phyloP scores from a whole-genome alignment of 2,329 filamentous ascomycete species.

The Ophiostoma tasmaniense region DNA sequence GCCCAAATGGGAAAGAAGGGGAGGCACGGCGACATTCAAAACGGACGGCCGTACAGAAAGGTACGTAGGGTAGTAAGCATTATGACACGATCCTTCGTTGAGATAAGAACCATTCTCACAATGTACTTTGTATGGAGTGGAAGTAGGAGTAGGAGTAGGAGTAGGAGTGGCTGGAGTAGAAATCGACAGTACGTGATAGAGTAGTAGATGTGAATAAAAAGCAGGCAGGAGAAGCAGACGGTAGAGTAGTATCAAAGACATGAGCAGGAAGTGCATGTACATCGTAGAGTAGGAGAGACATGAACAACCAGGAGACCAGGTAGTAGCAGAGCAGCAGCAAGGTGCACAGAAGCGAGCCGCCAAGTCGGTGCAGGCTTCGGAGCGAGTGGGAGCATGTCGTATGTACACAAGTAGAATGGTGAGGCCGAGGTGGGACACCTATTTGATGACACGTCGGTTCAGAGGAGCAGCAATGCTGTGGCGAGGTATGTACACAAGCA shows the following conservation, averaged over 20 bases:
- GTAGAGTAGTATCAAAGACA: no score
- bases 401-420: background rate
- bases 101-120: background rate
- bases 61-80: slow-evolving; percentile 1
- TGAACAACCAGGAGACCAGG: background rate
- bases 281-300: background rate
- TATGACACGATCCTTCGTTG: background rate
- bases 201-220: background rate
- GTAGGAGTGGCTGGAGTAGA: no score
- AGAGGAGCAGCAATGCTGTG: background rate
- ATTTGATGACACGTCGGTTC: background rate
- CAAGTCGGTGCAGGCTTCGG: background rate
- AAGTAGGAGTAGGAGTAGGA: background rate
- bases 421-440: background rate
- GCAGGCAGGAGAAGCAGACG: no score
- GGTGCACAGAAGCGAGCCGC: background rate
- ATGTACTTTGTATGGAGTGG: background rate
- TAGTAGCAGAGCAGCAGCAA: background rate
- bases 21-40: background rate
- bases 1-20: background rate
- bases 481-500: background rate
- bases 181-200: no score
- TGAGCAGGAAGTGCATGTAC: background rate
- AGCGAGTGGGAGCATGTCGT: background rate
- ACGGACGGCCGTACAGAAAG: background rate